phyloP scores from a whole-genome alignment of 1,139 yeast genomes.

The Suhomyces bolitotheri region DNA sequence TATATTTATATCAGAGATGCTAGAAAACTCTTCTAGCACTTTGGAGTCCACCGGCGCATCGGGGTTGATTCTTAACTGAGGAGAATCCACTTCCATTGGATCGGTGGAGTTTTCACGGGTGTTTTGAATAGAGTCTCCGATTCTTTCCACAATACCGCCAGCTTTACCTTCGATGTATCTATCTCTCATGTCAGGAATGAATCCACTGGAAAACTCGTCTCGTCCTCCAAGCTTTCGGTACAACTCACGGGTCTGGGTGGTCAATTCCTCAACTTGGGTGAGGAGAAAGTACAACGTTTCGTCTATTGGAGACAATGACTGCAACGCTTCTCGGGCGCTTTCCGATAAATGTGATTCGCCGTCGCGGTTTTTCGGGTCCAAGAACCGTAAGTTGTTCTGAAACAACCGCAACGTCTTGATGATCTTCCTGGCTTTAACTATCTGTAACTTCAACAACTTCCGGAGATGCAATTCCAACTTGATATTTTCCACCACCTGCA shows the following conservation, averaged over 20 bases:
- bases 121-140: conserved; percentile 9
- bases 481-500: conserved; percentile 42
- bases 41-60: conserved; percentile 7
- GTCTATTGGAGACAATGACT: conserved; percentile 50
- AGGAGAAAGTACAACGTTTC: conserved; percentile 52
- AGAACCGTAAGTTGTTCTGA: conserved; percentile 30
- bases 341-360: conserved; percentile 15
- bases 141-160: conserved; percentile 17
- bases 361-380: conserved; percentile 17
- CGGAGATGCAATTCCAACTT: conserved; percentile 46
- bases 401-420: conserved; percentile 33
- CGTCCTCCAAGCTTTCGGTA: conserved; percentile 31
- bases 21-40: conserved; percentile 6
- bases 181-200: conserved; percentile 21
- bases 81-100: conserved; percentile 5
- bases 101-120: neutral
- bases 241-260: conserved; percentile 37
- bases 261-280: conserved; percentile 42
- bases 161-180: conserved; percentile 23
- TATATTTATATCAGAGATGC: conserved; percentile 8
- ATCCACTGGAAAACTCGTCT: conserved; percentile 8
- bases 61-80: conserved; percentile 4
- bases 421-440: conserved; percentile 39
- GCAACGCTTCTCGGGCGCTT: conserved; percentile 32
- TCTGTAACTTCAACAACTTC: conserved; percentile 41